Percentiles rank a stretch among this genome's conserved stretches.
Evolutionary conservation across 139 green algal genomes (phyloP).

Genomic region (Volvox africanus): DNA sequence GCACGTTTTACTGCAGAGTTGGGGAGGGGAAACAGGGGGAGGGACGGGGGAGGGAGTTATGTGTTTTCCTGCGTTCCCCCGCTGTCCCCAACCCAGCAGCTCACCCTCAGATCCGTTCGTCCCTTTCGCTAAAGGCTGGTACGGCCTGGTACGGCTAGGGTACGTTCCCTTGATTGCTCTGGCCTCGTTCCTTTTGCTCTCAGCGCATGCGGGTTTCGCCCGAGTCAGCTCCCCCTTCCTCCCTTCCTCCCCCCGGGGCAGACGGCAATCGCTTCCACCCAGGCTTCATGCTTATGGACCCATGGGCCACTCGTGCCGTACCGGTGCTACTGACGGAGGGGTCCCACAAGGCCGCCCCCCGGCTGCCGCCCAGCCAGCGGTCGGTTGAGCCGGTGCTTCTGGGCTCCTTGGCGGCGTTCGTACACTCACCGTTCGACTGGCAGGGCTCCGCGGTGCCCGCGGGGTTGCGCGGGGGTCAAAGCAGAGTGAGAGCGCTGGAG

Average conservation of each 20-base stretch:
- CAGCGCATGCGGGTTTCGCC: too few relatives aligned
- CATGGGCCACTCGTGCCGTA: slow-evolving; percentile 44
- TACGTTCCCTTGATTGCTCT: too few relatives aligned
- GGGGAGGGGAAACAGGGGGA: too few relatives aligned
- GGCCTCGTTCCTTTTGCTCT: too few relatives aligned
- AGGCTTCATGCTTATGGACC: slow-evolving; percentile 59
- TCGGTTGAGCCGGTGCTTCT: slow-evolving; percentile 54
- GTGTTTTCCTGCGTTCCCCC: not conserved
- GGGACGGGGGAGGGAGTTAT: too few relatives aligned
- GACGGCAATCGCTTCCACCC: slow-evolving; percentile 68
- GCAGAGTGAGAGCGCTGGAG: slow-evolving; percentile 53
- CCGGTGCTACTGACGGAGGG: slow-evolving; percentile 62
- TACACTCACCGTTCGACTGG: slow-evolving; percentile 57
- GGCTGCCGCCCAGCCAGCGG: slow-evolving; percentile 45
- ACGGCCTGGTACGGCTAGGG: too few relatives aligned
- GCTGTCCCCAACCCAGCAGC: not conserved
- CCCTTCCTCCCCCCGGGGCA: not conserved
- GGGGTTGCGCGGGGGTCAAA: not conserved
- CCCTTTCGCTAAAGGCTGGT: too few relatives aligned
- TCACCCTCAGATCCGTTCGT: too few relatives aligned
- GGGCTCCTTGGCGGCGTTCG: slow-evolving; percentile 67
- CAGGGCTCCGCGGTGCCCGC: not conserved
- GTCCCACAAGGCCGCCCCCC: slow-evolving; percentile 61
- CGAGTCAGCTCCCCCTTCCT: too few relatives aligned
- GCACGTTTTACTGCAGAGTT: too few relatives aligned